These are phyloP conservation scores for Ceratocystis diversiconidia DNA, from an alignment of 2,329 filamentous ascomycete species.

Conservation along the genomic window DNA sequence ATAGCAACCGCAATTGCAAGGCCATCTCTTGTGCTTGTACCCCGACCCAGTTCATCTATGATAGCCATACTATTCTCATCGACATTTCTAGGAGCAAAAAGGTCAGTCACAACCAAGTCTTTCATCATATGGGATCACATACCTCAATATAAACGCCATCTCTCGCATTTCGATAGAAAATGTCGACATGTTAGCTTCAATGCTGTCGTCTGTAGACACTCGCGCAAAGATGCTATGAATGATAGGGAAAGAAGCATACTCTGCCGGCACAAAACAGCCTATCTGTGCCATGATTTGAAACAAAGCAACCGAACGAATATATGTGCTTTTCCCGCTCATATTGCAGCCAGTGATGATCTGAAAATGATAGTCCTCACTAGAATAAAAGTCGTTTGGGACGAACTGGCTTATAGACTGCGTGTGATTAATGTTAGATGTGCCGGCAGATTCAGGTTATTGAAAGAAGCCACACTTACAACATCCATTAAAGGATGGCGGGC, in stretches of 20 bases:
- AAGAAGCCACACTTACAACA: constrained; percentile 31
- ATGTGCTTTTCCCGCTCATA: constrained; percentile 96
- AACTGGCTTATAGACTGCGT: constrained; percentile 39
- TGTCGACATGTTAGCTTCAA: constrained; percentile 82
- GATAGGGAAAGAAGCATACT: constrained; percentile 69
- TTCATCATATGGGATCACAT: constrained; percentile 2
- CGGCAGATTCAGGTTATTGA: no score
- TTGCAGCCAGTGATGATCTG: constrained; percentile 94
- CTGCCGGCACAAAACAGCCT: constrained; percentile 76
- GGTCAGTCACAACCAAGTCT: neutral
- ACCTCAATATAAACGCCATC: constrained; percentile 77
- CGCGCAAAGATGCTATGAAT: constrained; percentile 75
- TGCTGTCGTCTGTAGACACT: constrained; percentile 71
- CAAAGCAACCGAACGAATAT: constrained; percentile 73
- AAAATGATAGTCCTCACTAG: constrained; percentile 64
- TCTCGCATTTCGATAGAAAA: constrained; percentile 94
- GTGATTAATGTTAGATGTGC: no score
- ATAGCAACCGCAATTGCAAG: constrained; percentile 81
- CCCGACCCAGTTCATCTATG: constrained; percentile 82
- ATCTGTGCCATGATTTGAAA: constrained; percentile 89
- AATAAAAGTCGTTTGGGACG: constrained; percentile 82
- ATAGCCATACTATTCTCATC: constrained; percentile 64
- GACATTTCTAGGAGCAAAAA: constrained; percentile 44
- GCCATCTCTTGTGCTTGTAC: constrained; percentile 79
- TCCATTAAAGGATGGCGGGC: constrained; percentile 70